Conservation (phyloP, 208 protist genomes). For the Angomonas deanei region DNA sequence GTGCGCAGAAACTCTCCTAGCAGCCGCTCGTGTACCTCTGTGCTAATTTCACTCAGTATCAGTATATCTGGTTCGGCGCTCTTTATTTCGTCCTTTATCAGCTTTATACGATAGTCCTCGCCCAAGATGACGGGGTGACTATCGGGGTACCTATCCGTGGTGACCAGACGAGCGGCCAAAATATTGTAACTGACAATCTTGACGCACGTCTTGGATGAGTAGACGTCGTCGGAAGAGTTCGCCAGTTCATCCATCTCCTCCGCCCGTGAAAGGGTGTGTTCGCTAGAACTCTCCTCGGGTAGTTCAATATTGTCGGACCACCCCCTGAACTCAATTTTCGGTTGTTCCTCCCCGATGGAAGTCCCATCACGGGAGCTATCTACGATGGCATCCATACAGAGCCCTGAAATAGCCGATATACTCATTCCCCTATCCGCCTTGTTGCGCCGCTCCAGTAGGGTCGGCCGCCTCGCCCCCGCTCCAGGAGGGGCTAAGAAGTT, state of each 20-base stretch:
- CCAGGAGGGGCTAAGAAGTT: not conserved
- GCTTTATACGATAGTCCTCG: slow-evolving; percentile 66
- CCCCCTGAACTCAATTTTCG: slow-evolving; percentile 30
- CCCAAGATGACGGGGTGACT: slow-evolving; percentile 55
- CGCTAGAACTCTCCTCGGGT: slow-evolving; percentile 66
- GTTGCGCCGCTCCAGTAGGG: slow-evolving; percentile 68
- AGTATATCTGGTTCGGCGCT: slow-evolving; percentile 53
- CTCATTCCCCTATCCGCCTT: slow-evolving; percentile 44
- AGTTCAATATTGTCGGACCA: slow-evolving; percentile 58
- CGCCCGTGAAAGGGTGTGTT: not conserved
- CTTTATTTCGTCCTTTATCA: slow-evolving; percentile 58
- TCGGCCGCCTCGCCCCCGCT: slow-evolving; percentile 24
- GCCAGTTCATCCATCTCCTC: not conserved
- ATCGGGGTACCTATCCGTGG: slow-evolving; percentile 64
- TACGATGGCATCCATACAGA: slow-evolving; percentile 66
- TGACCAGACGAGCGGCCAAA: slow-evolving; percentile 59
- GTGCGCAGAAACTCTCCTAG: slow-evolving; percentile 51
- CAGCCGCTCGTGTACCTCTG: slow-evolving; percentile 44
- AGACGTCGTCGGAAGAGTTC: not conserved
- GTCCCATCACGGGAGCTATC: slow-evolving; percentile 31
- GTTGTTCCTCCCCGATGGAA: slow-evolving; percentile 3
- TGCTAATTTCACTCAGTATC: slow-evolving; percentile 72
- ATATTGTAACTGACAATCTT: slow-evolving; percentile 82
- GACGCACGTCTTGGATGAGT: slow-evolving; percentile 10
- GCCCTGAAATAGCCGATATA: slow-evolving; percentile 46